phyloP scores from a whole-genome alignment of 306 rosid genomes.

The Adenanthera pavonina region DNA sequence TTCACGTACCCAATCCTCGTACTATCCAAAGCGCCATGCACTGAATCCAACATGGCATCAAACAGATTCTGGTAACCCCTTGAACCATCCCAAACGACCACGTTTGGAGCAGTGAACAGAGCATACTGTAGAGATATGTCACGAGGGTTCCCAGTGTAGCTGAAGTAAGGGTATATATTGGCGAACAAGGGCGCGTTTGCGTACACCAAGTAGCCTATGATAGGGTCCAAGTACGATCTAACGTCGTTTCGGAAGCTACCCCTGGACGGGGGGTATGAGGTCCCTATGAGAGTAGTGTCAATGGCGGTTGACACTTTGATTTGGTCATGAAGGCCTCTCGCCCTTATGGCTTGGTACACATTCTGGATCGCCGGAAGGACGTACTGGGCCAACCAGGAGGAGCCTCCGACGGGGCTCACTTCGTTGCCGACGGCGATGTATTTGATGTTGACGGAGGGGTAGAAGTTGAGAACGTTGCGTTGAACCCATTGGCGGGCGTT shows the following conservation, averaged over 20 bases:
- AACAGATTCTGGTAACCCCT: slow-evolving; percentile 62
- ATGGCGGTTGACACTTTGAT: slow-evolving; percentile 74
- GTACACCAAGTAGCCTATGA: slow-evolving; percentile 56
- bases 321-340: neutral
- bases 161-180: slow-evolving; percentile 66
- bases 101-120: slow-evolving; percentile 57
- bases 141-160: slow-evolving; percentile 49
- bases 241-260: slow-evolving; percentile 64
- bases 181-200: slow-evolving; percentile 64
- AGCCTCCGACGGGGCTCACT: slow-evolving; percentile 51
- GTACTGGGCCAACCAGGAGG: slow-evolving; percentile 25
- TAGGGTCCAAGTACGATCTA: slow-evolving; percentile 63
- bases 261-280: slow-evolving; percentile 67
- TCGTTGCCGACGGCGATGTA: slow-evolving; percentile 63
- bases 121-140: slow-evolving; percentile 65
- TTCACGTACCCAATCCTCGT: slow-evolving; percentile 54
- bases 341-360: slow-evolving; percentile 43
- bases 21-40: slow-evolving; percentile 63
- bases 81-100: slow-evolving; percentile 49
- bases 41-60: slow-evolving; percentile 64
- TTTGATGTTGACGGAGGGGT: slow-evolving; percentile 43
- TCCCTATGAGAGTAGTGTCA: slow-evolving; percentile 64
- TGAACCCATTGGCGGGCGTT: slow-evolving; percentile 47
- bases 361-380: slow-evolving; percentile 51
- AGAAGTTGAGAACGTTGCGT: slow-evolving; percentile 41